These are phyloP conservation scores for Oryza punctata DNA, from an alignment of 176 grass and related monocot species.

Conservation along the genomic window DNA sequence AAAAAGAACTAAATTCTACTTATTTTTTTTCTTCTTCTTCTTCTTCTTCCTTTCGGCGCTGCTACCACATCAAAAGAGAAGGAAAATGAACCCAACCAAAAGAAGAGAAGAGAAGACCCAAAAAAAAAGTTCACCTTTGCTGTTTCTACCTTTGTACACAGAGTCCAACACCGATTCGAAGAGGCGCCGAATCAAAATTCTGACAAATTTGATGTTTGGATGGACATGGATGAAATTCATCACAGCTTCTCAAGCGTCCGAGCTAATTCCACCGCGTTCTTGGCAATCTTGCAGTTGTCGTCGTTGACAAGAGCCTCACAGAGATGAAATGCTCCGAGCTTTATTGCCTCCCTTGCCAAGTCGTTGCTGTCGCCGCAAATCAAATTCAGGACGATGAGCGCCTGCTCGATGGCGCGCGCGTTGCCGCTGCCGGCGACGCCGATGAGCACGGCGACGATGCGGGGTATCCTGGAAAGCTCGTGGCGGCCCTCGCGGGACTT, in stretches of 20 bases:
- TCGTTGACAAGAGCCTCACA: conserved; percentile 60
- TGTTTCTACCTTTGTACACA: conserved; percentile 59
- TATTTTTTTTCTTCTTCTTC: conserved; percentile 14
- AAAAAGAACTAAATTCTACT: conserved; percentile 52
- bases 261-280: conserved; percentile 70
- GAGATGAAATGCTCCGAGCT: conserved; percentile 69
- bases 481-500: conserved; percentile 76
- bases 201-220: conserved; percentile 37
- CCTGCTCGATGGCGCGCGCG: conserved; percentile 73
- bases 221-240: neutral
- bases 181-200: conserved; percentile 52
- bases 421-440: conserved; percentile 51
- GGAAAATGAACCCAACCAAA: conserved; percentile 13
- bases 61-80: conserved; percentile 43
- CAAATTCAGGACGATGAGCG: conserved; percentile 68
- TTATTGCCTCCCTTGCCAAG: conserved; percentile 57
- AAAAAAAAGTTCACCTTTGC: conserved; percentile 60
- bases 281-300: conserved; percentile 79
- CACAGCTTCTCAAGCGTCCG: conserved; percentile 65
- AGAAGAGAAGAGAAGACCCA: conserved; percentile 33
- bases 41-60: conserved; percentile 31
- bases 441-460: conserved; percentile 54
- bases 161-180: conserved; percentile 41
- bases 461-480: conserved; percentile 59
- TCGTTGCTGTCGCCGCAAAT: conserved; percentile 64